A percentile compares a stretch with the other conserved stretches of the same genome.
Conservation (phyloP, 352 stramenopile genomes). For the Thalassiosira hispida region DNA sequence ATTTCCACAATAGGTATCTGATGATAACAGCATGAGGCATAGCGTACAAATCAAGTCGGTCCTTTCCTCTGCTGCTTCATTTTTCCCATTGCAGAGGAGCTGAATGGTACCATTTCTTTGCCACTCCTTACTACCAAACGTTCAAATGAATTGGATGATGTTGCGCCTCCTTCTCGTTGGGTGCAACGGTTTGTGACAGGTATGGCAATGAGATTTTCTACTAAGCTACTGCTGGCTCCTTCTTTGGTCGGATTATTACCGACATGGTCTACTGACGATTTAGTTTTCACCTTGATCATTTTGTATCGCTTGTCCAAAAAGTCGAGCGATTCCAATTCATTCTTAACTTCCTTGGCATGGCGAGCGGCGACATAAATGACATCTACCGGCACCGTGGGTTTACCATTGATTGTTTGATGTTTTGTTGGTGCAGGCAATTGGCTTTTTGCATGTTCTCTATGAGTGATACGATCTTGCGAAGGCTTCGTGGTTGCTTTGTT, state of each 20-base stretch:
- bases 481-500: neutral
- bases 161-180: neutral
- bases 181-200: constrained; percentile 54
- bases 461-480: constrained; percentile 5
- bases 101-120: constrained; percentile 43
- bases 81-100: constrained; percentile 35
- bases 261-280: neutral
- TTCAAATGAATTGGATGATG: neutral
- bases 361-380: constrained; percentile 71
- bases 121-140: constrained; percentile 21
- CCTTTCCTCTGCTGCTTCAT: constrained; percentile 33
- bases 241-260: neutral
- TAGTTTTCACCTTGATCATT: constrained; percentile 58
- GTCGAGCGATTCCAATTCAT: constrained; percentile 46
- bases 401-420: constrained; percentile 13
- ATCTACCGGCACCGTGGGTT: constrained; percentile 22
- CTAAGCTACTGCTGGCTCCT: neutral
- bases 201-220: constrained; percentile 55
- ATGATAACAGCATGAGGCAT: no score
- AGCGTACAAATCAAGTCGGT: constrained; percentile 5
- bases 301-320: constrained; percentile 75
- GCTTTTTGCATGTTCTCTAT: neutral
- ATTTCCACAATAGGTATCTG: no score
- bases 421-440: neutral
- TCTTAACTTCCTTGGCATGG: constrained; percentile 71